Evolutionary conservation across 371 early-diverging fungal genomes (phyloP), one percentile per base, ranked within the genome.

Genomic region (Actinomortierella ambigua): DNA sequence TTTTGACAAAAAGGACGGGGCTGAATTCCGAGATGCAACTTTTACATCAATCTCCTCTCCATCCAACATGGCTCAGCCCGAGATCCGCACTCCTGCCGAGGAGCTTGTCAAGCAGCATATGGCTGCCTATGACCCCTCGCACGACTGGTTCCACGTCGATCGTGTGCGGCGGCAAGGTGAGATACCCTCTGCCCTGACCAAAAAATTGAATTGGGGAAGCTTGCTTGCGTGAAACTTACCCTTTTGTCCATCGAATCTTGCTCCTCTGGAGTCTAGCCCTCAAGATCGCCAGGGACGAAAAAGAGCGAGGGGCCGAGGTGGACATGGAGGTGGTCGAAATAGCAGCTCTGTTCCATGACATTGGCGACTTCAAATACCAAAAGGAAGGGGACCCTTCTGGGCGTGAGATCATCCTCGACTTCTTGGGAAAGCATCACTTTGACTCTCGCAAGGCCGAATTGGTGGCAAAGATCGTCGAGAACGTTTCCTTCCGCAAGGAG

Each of bases 111-210:
- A 76, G 29, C 78, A 79, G 43, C 87, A 87, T 59, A 90, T 90
- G 90, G 68, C 75, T 34, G 75, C 66, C 4, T 85, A 85, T 44
- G 91, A 90, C 59, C 86, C 90, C 39, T 91, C 92, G 1, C 93
- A 93, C 77, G 93, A 93, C 73, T 89, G 84, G 81, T 62, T 83
- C 14, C 93, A 93, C 77, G 87, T 92, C 17, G 82, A 90, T 48
- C 85, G 93, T 23, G 93, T 93, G 1, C 79, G 82, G n/a, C 62
- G 80, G 20, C 71, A 84, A 48, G 92, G 87, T 87, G 71, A 60
- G 23, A 22, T 1, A 13, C 34, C 11, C 34, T 34, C 22, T 1
- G 15, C 34, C 11, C 34, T 34, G 4, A 11, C 34, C 34, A 34
- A 34, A 6, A 6, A 6, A 6, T 34, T 11, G 11, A 6, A 20